Conservation (phyloP, 257 asterid species). For the Cruciata laevipes region DNA sequence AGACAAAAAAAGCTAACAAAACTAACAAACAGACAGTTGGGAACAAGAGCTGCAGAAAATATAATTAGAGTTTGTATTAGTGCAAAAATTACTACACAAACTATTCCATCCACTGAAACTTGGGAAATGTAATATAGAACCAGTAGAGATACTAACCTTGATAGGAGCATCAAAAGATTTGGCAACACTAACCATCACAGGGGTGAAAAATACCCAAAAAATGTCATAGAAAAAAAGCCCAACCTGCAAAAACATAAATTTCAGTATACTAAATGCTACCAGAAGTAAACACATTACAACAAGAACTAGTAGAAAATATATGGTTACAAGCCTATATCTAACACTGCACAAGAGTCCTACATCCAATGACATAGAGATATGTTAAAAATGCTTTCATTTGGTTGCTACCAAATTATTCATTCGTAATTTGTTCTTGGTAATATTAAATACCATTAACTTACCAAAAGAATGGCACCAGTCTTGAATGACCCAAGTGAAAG, state of each 20-base stretch:
- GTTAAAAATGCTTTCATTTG: not conserved
- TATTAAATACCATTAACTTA: constrained; percentile 23
- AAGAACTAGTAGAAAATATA: not conserved
- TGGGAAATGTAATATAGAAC: not conserved
- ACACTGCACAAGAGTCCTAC: not conserved
- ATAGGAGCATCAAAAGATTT: constrained; percentile 97
- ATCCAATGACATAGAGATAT: not conserved
- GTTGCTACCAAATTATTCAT: not conserved
- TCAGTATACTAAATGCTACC: constrained; percentile 4
- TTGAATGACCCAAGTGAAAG: constrained; percentile 96
- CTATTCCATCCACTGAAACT: not conserved
- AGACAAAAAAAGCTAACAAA: not conserved
- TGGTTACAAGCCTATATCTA: not conserved
- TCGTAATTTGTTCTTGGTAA: not conserved
- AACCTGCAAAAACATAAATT: constrained; percentile 42
- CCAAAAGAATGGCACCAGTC: constrained; percentile 96
- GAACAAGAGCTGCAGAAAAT: constrained; percentile 72
- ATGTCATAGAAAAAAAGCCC: constrained; percentile 91
- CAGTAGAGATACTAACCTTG: constrained; percentile 42
- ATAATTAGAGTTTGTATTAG: not conserved
- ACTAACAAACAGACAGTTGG: constrained; percentile 51
- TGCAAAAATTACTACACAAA: not conserved
- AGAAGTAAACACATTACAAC: constrained; percentile 5
- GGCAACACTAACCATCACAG: constrained; percentile 97
- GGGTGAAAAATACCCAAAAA: constrained; percentile 97